phyloP scores from a whole-genome alignment of 371 early-diverging fungal genomes.

The Parasitella parasitica region DNA sequence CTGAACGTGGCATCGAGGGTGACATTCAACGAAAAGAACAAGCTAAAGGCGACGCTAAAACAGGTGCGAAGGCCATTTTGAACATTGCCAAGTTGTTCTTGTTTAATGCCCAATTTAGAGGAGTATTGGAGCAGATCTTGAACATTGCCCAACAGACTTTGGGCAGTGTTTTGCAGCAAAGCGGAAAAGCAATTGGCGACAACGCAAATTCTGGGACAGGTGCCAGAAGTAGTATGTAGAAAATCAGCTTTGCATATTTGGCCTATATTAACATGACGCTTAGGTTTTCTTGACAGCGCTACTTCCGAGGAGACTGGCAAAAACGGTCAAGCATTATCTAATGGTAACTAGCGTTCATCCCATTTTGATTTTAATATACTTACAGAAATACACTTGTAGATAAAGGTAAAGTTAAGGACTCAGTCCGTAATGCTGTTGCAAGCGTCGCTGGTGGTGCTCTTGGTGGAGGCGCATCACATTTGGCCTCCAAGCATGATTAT shows the following conservation, averaged over 20 bases:
- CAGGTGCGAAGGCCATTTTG: not conserved
- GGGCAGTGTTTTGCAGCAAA: not conserved
- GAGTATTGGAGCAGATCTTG: not conserved
- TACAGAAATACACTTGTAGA: not conserved
- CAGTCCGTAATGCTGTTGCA: not conserved
- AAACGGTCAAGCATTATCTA: not conserved
- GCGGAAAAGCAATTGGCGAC: not conserved
- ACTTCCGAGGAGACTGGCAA: not conserved
- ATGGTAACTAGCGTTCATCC: not conserved
- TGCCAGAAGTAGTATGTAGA: not conserved
- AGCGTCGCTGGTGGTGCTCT: not conserved
- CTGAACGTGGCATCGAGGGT: not conserved
- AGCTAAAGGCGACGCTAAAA: not conserved
- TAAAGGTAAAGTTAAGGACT: not conserved
- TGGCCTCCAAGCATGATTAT: not conserved
- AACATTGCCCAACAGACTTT: conserved; percentile 5
- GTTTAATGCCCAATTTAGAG: conserved; percentile 10
- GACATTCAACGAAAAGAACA: not conserved
- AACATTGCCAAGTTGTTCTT: not conserved
- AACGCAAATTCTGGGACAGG: not conserved
- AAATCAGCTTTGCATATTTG: not conserved
- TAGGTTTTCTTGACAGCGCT: not conserved
- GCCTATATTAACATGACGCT: not conserved
- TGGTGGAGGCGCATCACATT: not conserved
- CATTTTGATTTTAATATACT: not conserved